phyloP scores from a whole-genome alignment of 768 basidiomycete species.

The Tephrocybe rancida region DNA sequence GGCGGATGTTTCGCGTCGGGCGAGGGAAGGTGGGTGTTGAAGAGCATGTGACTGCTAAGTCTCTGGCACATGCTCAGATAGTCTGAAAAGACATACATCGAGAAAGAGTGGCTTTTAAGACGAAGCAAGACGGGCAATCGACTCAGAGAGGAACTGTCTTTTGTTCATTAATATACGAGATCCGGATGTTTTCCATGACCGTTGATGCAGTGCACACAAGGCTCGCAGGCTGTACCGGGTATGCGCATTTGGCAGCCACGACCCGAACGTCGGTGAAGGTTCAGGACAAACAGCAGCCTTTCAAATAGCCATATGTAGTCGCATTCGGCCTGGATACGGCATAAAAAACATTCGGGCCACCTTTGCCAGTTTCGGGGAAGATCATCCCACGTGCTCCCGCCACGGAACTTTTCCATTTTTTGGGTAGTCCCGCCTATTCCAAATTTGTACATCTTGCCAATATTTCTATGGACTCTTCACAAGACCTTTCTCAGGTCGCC shows the following conservation, averaged over 20 bases:
- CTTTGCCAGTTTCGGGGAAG: constrained; percentile 15
- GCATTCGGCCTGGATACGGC: constrained; percentile 22
- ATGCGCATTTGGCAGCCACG: constrained; percentile 47
- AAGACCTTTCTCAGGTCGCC: constrained; percentile 31
- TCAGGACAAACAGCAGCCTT: constrained; percentile 27
- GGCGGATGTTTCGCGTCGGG: constrained; percentile 22
- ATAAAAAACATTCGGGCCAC: constrained; percentile 17
- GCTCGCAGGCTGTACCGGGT: constrained; percentile 39
- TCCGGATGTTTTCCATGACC: constrained; percentile 49
- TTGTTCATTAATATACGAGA: constrained; percentile 45
- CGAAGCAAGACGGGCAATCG: constrained; percentile 21
- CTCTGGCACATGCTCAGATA: constrained; percentile 41
- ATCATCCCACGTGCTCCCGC: constrained; percentile 17
- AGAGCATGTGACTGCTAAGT: constrained; percentile 36
- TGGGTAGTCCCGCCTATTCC: constrained; percentile 7
- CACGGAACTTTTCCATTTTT: constrained; percentile 12
- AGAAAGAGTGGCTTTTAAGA: constrained; percentile 24
- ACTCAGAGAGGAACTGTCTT: constrained; percentile 18
- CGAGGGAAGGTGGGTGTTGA: constrained; percentile 34
- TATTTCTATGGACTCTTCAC: constrained; percentile 12
- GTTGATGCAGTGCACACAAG: constrained; percentile 43
- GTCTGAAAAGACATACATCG: constrained; percentile 35
- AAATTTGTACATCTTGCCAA: neutral
- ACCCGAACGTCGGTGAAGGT: constrained; percentile 36
- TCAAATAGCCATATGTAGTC: constrained; percentile 36